These are phyloP conservation scores for Ophiostoma australiae DNA, from an alignment of 2,329 filamentous ascomycete species.

Conservation along the genomic window DNA sequence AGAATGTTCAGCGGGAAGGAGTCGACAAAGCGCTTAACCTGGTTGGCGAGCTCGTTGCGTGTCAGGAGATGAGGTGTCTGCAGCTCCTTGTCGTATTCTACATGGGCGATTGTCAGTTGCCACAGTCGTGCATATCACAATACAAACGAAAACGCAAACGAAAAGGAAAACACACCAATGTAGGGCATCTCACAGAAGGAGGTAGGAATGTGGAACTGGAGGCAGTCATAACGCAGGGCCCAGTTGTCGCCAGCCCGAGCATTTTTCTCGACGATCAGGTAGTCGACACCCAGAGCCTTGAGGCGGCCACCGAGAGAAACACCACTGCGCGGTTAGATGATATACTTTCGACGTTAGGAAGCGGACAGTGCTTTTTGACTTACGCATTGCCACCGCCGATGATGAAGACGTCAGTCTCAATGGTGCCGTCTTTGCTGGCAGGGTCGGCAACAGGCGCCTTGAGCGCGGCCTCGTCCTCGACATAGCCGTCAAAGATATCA, in stretches of 20 bases:
- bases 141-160: neutral
- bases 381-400: slow-evolving; percentile 6
- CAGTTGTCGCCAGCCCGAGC: neutral
- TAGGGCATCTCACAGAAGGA: slow-evolving; percentile 1
- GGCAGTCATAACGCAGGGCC: slow-evolving; percentile 7
- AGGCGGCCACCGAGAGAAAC: neutral
- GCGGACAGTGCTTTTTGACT: neutral
- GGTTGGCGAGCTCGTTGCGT: neutral
- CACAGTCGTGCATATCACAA: neutral
- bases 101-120: neutral
- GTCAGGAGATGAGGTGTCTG: neutral
- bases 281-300: neutral
- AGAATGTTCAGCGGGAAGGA: neutral
- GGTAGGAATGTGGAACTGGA: slow-evolving; percentile 10
- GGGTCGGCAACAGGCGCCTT: neutral
- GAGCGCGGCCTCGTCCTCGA: neutral
- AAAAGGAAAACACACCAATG: neutral
- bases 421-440: neutral
- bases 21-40: slow-evolving; percentile 1
- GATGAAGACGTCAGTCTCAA: neutral
- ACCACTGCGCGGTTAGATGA: neutral
- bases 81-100: slow-evolving; percentile 1
- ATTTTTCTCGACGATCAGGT: neutral
- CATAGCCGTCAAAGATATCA: neutral
- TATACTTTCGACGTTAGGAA: neutral